Evolutionary conservation across 805 yeast species (phyloP), one percentile per base, ranked within the genome.

Genomic region (Vanderwaltozyma verrucispora): DNA sequence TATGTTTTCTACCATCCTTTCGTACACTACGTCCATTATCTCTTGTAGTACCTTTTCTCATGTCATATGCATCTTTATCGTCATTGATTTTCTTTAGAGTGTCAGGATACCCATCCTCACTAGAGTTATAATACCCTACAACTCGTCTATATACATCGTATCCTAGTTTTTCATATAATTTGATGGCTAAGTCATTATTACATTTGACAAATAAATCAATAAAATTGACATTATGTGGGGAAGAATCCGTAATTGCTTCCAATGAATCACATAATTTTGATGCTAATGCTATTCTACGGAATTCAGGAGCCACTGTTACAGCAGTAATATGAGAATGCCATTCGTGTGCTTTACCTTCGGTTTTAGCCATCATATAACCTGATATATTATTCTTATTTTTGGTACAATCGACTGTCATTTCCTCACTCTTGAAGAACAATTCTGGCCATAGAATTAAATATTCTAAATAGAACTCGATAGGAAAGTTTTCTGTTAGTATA

Each of bases 271-370:
- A 87, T 30, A 92, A 65, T 41, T 74, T 72, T 7, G 87, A 74
- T 1, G 96, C 98, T 28, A 92, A 64, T 2, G 95, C 94, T 13
- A 89, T 68, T 43, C 97, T 65, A 37, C 99, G 64, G 57, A 80
- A 89, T 36, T 75, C 78, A 11, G 84, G 79, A 41, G 81, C 80
- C 1, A 92, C 81, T 0, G 97, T 87, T 3, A 92, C 95, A 0
- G 98, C 97, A 0, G 97, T 86, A 35, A 92, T 87, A 58, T 92
- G 99, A 1, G 95, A 75, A 54, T 92, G 99, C 95, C 96, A 89
- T 42, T 87, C 92, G 33, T 70, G 74, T 5, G 71, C 75, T 27
- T 67, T 67, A 0, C 98, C 98, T 57, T 92, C 98, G 1, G 94
- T 79, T 58, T 92, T 92, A n/a, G 94, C 97, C 76, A 92, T 76